phyloP scores from a whole-genome alignment of 1,284 basidiomycete species.

The Athelia sp. region DNA sequence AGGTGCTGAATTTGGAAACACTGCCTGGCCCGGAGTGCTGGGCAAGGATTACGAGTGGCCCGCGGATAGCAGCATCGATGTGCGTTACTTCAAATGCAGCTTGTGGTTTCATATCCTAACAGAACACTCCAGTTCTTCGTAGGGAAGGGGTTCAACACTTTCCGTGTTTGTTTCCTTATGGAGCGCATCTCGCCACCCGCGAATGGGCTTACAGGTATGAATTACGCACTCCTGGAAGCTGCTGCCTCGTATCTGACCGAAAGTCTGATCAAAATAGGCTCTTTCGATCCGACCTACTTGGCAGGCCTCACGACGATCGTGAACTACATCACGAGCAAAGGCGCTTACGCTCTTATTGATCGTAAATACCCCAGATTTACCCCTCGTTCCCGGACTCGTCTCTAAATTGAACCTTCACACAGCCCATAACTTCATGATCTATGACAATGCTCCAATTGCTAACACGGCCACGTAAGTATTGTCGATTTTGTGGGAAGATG shows the following conservation, averaged over 20 bases:
- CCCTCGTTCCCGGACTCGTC: too few species aligned
- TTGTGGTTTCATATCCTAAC: slow-evolving; percentile 5
- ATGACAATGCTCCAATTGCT: slow-evolving; percentile 46
- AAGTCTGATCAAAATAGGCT: too few species aligned
- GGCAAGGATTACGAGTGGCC: slow-evolving; percentile 47
- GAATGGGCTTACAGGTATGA: slow-evolving; percentile 46
- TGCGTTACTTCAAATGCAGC: slow-evolving; percentile 15
- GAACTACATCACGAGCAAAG: slow-evolving; percentile 56
- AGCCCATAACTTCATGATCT: slow-evolving; percentile 60
- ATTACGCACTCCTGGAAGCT: too few species aligned
- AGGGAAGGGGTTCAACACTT: slow-evolving; percentile 53
- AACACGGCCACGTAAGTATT: too few species aligned
- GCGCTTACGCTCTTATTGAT: slow-evolving; percentile 51
- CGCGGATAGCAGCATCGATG: slow-evolving; percentile 39
- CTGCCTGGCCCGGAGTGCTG: slow-evolving; percentile 40
- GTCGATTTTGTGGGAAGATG: too few species aligned
- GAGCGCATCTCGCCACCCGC: slow-evolving; percentile 50
- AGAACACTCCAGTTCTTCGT: slow-evolving; percentile 41
- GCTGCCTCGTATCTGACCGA: too few species aligned
- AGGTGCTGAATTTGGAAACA: slow-evolving; percentile 52
- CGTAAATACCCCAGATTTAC: too few species aligned
- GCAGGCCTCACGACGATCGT: slow-evolving; percentile 46
- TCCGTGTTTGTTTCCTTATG: slow-evolving; percentile 57
- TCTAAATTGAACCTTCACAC: slow-evolving; percentile 2
- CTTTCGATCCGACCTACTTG: slow-evolving; percentile 50